A percentile compares a stretch with the other conserved stretches of the same genome.
These are phyloP conservation scores for Fusarium siculi DNA, from an alignment of 2,329 filamentous ascomycete species.

Conservation along the genomic window DNA sequence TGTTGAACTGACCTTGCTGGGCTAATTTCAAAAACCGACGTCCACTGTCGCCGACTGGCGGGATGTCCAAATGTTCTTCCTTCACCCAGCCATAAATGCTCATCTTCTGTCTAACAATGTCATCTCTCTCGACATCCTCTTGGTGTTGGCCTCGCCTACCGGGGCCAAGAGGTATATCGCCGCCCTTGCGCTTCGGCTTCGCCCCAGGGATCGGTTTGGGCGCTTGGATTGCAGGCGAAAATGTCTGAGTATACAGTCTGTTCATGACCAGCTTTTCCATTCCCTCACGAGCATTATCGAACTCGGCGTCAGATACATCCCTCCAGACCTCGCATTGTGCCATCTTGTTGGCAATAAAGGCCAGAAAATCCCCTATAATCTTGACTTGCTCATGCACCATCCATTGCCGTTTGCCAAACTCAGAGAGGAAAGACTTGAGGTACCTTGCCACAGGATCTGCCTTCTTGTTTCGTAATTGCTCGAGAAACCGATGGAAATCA, in stretches of 20 bases:
- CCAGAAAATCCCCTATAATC: conserved; percentile 95
- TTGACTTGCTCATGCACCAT: conserved; percentile 99
- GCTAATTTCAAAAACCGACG: conserved; percentile 88
- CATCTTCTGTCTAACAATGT: conserved; percentile 96
- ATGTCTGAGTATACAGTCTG: conserved; percentile 92
- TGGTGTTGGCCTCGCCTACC: conserved; percentile 96
- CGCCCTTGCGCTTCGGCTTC: conserved; percentile 74
- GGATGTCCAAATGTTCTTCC: conserved; percentile 94
- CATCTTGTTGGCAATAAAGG: conserved; percentile 99
- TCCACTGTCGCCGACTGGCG: conserved; percentile 84
- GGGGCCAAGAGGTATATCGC: conserved; percentile 76
- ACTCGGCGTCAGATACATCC: conserved; percentile 94
- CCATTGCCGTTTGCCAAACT: conserved; percentile 98
- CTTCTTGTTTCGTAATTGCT: conserved; percentile 94
- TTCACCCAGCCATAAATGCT: conserved; percentile 95
- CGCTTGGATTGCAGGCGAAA: conserved; percentile 90
- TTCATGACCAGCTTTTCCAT: conserved; percentile 99
- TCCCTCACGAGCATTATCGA: conserved; percentile 96
- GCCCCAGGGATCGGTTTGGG: conserved; percentile 77
- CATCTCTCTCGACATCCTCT: conserved; percentile 96
- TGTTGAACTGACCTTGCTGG: conserved; percentile 73
- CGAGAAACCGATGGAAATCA: conserved; percentile 96
- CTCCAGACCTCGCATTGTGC: conserved; percentile 96
- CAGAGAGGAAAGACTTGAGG: conserved; percentile 89
- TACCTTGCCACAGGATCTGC: conserved; percentile 98